phyloP scores from a whole-genome alignment of 768 basidiomycete species.

The Psilocybe cyanescens region DNA sequence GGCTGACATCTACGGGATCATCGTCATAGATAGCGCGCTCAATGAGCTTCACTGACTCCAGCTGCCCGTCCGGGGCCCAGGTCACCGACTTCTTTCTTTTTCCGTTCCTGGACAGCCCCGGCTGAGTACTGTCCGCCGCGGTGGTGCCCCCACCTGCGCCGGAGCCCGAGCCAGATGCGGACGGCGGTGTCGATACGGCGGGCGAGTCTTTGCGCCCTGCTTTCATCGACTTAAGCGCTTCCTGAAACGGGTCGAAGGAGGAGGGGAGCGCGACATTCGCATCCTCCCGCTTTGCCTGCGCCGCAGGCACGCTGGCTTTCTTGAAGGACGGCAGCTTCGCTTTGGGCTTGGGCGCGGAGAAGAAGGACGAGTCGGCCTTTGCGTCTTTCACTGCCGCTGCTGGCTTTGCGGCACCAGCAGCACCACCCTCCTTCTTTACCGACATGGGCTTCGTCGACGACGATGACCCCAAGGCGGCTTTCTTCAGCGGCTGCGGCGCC shows the following conservation, averaged over 20 bases:
- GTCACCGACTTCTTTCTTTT: slow-evolving; percentile 80
- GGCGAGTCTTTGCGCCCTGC: slow-evolving; percentile 56
- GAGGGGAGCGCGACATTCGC: slow-evolving; percentile 74
- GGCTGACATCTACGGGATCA: slow-evolving; percentile 85
- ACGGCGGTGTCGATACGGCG: slow-evolving; percentile 60
- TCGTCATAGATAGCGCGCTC: slow-evolving; percentile 90
- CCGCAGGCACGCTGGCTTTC: slow-evolving; percentile 55
- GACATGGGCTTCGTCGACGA: slow-evolving; percentile 43
- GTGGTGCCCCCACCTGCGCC: slow-evolving; percentile 22
- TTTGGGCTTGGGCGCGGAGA: slow-evolving; percentile 85
- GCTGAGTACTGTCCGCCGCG: slow-evolving; percentile 28
- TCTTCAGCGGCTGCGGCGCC: slow-evolving; percentile 66
- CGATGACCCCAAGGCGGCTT: slow-evolving; percentile 53
- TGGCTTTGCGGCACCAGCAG: slow-evolving; percentile 27
- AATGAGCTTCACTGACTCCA: slow-evolving; percentile 79
- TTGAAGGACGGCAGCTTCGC: slow-evolving; percentile 86
- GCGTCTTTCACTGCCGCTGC: slow-evolving; percentile 51
- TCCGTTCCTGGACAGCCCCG: slow-evolving; percentile 41
- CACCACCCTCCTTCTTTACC: slow-evolving; percentile 60
- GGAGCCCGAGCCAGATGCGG: slow-evolving; percentile 8
- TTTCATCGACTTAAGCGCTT: slow-evolving; percentile 80
- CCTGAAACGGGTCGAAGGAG: slow-evolving; percentile 81
- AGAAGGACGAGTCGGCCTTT: slow-evolving; percentile 87
- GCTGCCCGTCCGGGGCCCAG: slow-evolving; percentile 75
- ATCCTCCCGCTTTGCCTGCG: slow-evolving; percentile 52